These are phyloP conservation scores for Ophiocordyceps camponoti-rufipedis DNA, from an alignment of 2,329 filamentous ascomycete genomes.

Conservation along the genomic window DNA sequence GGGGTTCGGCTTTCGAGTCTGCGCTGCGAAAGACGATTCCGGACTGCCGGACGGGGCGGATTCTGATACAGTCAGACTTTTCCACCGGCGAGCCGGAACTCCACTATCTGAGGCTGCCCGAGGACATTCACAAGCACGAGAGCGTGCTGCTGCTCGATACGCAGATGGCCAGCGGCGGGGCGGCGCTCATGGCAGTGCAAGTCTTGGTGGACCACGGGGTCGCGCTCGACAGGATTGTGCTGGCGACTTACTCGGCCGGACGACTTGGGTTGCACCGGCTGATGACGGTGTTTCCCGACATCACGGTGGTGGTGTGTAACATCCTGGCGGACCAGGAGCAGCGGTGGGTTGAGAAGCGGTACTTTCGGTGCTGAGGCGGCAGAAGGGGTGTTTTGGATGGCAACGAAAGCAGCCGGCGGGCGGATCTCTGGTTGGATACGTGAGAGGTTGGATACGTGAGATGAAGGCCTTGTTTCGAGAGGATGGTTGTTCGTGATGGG, in stretches of 20 bases:
- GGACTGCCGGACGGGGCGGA: conserved; percentile 73
- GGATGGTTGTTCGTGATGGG: too few relatives aligned
- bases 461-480: neutral
- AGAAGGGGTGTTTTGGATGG: too few relatives aligned
- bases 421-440: neutral
- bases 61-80: conserved; percentile 79
- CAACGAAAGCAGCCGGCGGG: too few relatives aligned
- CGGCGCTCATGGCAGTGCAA: conserved; percentile 80
- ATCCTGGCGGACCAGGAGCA: conserved; percentile 68
- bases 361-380: conserved; percentile 57
- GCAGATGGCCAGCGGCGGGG: conserved; percentile 84
- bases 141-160: conserved; percentile 77
- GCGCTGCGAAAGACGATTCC: conserved; percentile 81
- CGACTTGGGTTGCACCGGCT: conserved; percentile 68
- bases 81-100: conserved; percentile 80
- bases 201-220: conserved; percentile 94
- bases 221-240: conserved; percentile 63
- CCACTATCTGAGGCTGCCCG: conserved; percentile 69
- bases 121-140: conserved; percentile 54
- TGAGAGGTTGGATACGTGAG: neutral
- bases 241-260: conserved; percentile 85
- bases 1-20: conserved; percentile 74
- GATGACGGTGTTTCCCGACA: conserved; percentile 72
- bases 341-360: conserved; percentile 78
- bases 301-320: conserved; percentile 71